Evolutionary conservation across 176 grass and related monocot species (phyloP).

Genomic region (Aegilops umbellulata): DNA sequence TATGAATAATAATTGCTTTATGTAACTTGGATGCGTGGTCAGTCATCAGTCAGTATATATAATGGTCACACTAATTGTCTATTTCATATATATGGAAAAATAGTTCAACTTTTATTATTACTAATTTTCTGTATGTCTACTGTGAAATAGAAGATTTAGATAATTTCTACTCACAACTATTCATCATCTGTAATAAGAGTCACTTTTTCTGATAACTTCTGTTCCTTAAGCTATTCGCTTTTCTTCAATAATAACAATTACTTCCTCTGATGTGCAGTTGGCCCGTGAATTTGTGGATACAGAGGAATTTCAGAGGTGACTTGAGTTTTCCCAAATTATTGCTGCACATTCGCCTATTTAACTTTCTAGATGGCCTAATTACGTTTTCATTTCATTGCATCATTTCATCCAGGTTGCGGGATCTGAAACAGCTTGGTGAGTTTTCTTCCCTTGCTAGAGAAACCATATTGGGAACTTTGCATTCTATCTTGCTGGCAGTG

Average conservation of each 20-base stretch:
- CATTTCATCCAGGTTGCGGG: constrained; percentile 57
- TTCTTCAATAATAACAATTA: background rate
- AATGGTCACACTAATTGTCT: background rate
- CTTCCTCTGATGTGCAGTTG: constrained; percentile 48
- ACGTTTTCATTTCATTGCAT: constrained; percentile 21
- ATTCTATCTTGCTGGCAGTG: background rate
- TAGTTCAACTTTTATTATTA: background rate
- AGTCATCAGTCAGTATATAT: background rate
- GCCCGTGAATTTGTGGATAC: constrained; percentile 90
- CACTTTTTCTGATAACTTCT: background rate
- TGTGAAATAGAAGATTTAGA: background rate
- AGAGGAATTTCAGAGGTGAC: constrained; percentile 86
- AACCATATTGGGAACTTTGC: background rate
- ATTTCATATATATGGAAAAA: background rate
- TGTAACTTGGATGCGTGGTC: background rate
- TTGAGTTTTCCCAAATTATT: background rate
- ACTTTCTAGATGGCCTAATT: background rate
- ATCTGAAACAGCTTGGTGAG: constrained; percentile 92
- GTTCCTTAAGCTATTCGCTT: background rate
- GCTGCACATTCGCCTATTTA: constrained; percentile 8
- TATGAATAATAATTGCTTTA: background rate
- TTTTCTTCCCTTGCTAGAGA: background rate
- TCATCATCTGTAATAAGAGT: too few relatives aligned
- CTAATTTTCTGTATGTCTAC: background rate
- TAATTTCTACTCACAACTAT: background rate